phyloP scores from a whole-genome alignment of 164 flowering plant species.

The Liriodendron chinense region DNA sequence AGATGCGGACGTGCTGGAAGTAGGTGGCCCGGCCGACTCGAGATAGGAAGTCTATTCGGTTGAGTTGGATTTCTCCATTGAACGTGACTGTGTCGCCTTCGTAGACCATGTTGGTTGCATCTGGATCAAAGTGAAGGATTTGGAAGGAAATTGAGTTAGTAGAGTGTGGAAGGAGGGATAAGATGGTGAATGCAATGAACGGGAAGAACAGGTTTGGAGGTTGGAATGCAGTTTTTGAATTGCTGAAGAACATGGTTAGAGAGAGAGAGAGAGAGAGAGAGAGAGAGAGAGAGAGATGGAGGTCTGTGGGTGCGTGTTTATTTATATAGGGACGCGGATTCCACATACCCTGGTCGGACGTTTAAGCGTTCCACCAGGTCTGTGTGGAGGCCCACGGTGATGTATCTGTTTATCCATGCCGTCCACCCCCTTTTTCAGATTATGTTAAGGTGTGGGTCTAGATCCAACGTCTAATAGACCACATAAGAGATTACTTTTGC shows the following conservation, averaged over 20 bases:
- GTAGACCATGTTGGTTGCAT: constrained; percentile 2
- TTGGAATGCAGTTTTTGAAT: background rate
- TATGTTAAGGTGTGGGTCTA: no score
- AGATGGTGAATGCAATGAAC: background rate
- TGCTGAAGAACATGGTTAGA: background rate
- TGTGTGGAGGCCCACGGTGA: no score
- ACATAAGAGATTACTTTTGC: no score
- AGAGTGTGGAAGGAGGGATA: background rate
- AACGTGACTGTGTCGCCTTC: constrained; percentile 13
- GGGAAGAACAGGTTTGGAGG: background rate
- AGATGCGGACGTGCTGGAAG: constrained; percentile 28
- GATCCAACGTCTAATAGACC: no score
- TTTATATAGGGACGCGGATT: no score
- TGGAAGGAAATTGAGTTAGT: constrained; percentile 20
- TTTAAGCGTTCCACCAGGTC: no score
- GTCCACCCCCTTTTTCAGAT: no score
- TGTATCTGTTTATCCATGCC: no score
- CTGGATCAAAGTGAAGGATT: constrained; percentile 19
- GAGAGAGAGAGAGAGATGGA: no score
- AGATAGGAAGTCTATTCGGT: background rate
- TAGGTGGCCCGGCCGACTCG: constrained; percentile 35
- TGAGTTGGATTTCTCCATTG: constrained; percentile 19
- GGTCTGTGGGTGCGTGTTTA: no score
- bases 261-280: background rate
- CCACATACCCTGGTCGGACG: no score